Conservation (phyloP, 768 basidiomycete genomes). For the Calocera viscosa region DNA sequence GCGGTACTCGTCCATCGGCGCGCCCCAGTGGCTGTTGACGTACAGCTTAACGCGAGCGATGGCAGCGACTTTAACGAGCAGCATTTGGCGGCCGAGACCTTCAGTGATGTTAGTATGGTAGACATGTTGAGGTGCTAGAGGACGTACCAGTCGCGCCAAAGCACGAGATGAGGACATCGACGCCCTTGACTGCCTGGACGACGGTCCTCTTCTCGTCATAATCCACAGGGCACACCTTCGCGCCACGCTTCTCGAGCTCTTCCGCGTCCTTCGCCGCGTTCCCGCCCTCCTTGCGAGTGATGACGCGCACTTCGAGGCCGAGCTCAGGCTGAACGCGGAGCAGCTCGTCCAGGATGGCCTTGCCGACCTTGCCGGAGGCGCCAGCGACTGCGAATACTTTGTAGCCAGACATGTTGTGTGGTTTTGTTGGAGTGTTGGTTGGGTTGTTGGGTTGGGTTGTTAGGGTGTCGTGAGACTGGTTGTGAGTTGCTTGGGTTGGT, state of each 20-base stretch:
- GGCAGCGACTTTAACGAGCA: not conserved
- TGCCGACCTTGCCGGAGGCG: not conserved
- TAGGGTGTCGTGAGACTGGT: slow-evolving; percentile 1
- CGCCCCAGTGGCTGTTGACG: slow-evolving; percentile 5
- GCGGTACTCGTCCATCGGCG: slow-evolving; percentile 7
- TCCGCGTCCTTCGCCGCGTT: not conserved
- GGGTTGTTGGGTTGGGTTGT: not conserved
- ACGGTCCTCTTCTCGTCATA: not conserved
- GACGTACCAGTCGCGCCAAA: not conserved
- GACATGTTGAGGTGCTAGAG: not conserved
- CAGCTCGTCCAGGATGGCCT: not conserved
- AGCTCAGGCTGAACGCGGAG: slow-evolving; percentile 2
- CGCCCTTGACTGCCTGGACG: not conserved
- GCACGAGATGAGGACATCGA: not conserved
- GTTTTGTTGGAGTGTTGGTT: not conserved
- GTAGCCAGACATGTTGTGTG: not conserved
- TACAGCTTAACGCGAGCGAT: not conserved
- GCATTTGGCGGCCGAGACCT: not conserved
- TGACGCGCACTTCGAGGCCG: not conserved
- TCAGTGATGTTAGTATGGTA: not conserved
- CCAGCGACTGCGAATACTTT: slow-evolving; percentile 5
- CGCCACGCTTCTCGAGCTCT: slow-evolving; percentile 2
- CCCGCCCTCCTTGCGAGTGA: slow-evolving; percentile 5
- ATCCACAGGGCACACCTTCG: not conserved
- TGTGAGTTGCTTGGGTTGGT: slow-evolving; percentile 3